Evolutionary conservation across 345 rosid species (phyloP).

Genomic region (Eucalyptus sp.): DNA sequence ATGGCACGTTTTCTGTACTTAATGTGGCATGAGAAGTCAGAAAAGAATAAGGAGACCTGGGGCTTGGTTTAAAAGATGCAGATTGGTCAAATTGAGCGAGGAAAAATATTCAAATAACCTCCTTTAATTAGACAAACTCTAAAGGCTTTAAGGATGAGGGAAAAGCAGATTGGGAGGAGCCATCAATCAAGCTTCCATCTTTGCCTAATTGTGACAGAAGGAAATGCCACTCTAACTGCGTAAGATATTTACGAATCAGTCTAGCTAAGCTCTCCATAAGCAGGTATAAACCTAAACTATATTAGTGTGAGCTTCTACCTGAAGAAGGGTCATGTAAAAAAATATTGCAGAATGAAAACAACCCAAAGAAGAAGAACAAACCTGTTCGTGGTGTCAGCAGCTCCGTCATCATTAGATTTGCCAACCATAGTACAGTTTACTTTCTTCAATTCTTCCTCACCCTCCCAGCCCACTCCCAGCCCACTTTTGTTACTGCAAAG

Average conservation of each 20-base stretch:
- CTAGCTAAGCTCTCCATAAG: not conserved
- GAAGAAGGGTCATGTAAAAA: not conserved
- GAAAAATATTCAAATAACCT: not conserved
- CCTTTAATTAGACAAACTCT: not conserved
- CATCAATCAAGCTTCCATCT: not conserved
- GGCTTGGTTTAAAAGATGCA: not conserved
- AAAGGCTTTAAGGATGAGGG: not conserved
- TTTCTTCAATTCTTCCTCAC: slow-evolving; percentile 43
- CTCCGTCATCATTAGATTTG: slow-evolving; percentile 17
- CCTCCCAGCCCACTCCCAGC: slow-evolving; percentile 91
- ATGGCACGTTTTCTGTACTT: not conserved
- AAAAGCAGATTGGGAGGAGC: not conserved
- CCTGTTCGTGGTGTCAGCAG: slow-evolving; percentile 32
- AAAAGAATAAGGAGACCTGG: not conserved
- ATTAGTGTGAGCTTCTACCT: not conserved
- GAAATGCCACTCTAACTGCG: not conserved
- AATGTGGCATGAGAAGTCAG: not conserved
- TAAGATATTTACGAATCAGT: not conserved
- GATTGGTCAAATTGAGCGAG: not conserved
- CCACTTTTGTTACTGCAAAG: slow-evolving; percentile 65
- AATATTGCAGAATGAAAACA: not conserved
- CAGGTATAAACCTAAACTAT: not conserved
- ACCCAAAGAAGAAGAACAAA: slow-evolving; percentile 2
- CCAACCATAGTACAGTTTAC: slow-evolving; percentile 13
- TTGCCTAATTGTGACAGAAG: not conserved